phyloP scores from a whole-genome alignment of 306 rosid genomes.

The Casuarina equisetifolia region DNA sequence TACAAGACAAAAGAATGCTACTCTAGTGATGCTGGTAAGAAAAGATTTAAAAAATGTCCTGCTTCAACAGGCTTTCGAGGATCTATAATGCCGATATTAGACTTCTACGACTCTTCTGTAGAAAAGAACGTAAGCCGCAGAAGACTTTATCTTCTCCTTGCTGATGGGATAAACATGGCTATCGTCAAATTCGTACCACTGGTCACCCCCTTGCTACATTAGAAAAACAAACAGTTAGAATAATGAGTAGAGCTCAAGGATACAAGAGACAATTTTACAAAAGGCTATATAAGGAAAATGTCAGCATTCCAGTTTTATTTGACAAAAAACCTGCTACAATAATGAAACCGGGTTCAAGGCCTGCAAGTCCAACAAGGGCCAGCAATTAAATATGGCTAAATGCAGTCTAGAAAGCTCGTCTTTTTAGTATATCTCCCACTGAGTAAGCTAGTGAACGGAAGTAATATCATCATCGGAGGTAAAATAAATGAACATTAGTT shows the following conservation, averaged over 20 bases:
- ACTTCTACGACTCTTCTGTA: slow-evolving; percentile 75
- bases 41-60: slow-evolving; percentile 37
- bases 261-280: background rate
- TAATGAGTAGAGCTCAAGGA: slow-evolving; percentile 20
- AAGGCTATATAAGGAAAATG: slow-evolving; percentile 13
- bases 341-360: slow-evolving; percentile 24
- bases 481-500: background rate
- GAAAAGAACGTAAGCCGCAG: slow-evolving; percentile 97
- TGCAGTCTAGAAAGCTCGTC: background rate
- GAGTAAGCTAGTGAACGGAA: background rate
- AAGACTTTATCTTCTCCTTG: slow-evolving; percentile 89
- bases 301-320: slow-evolving; percentile 5
- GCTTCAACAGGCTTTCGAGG: slow-evolving; percentile 34
- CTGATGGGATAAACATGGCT: slow-evolving; percentile 79
- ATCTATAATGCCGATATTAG: slow-evolving; percentile 33
- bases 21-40: slow-evolving; percentile 37
- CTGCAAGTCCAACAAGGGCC: slow-evolving; percentile 2
- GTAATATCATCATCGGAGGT: background rate
- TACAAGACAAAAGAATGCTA: slow-evolving; percentile 41
- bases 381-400: background rate
- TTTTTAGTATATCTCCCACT: background rate
- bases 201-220: slow-evolving; percentile 86
- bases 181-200: slow-evolving; percentile 93
- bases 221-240: slow-evolving; percentile 24
- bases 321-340: slow-evolving; percentile 12